phyloP scores from a whole-genome alignment of 2,329 filamentous ascomycete species.

The Penicillium sp. region DNA sequence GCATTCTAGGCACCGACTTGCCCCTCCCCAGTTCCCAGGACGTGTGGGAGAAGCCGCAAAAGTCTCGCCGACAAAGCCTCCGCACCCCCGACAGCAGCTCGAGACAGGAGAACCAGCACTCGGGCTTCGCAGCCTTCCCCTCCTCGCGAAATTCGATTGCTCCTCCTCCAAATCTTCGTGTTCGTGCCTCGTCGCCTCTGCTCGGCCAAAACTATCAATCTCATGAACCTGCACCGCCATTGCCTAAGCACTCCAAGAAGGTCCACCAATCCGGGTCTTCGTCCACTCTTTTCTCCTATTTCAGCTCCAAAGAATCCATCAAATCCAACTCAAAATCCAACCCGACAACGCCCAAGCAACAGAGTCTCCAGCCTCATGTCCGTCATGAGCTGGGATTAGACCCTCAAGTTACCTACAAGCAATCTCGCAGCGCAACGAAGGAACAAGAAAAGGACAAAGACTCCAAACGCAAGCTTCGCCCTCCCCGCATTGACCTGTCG shows the following conservation, averaged over 20 bases:
- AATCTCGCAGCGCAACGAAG: slow-evolving; percentile 29
- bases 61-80: slow-evolving; percentile 41
- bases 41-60: slow-evolving; percentile 27
- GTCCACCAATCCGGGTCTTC: slow-evolving; percentile 46
- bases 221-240: slow-evolving; percentile 29
- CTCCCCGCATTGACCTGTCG: slow-evolving; percentile 46
- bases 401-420: slow-evolving; percentile 27
- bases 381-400: slow-evolving; percentile 22
- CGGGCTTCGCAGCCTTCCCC: slow-evolving; percentile 32
- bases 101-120: slow-evolving; percentile 17
- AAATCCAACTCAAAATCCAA: slow-evolving; percentile 43
- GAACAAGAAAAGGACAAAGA: slow-evolving; percentile 18
- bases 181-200: slow-evolving; percentile 50
- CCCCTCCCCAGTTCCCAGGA: slow-evolving; percentile 26
- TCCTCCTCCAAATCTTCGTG: slow-evolving; percentile 37
- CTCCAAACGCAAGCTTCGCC: slow-evolving; percentile 43
- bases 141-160: slow-evolving; percentile 19
- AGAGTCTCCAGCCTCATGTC: slow-evolving; percentile 20
- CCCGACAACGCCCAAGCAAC: slow-evolving; percentile 24
- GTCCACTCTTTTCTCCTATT: slow-evolving; percentile 51
- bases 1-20: slow-evolving; percentile 36
- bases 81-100: slow-evolving; percentile 44
- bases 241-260: slow-evolving; percentile 41
- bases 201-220: slow-evolving; percentile 43
- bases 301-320: slow-evolving; percentile 47